Evolutionary conservation across 2,329 filamentous ascomycete genomes (phyloP), one percentile per base, ranked within the genome.

Genomic region (Cordyceps farinosa): DNA sequence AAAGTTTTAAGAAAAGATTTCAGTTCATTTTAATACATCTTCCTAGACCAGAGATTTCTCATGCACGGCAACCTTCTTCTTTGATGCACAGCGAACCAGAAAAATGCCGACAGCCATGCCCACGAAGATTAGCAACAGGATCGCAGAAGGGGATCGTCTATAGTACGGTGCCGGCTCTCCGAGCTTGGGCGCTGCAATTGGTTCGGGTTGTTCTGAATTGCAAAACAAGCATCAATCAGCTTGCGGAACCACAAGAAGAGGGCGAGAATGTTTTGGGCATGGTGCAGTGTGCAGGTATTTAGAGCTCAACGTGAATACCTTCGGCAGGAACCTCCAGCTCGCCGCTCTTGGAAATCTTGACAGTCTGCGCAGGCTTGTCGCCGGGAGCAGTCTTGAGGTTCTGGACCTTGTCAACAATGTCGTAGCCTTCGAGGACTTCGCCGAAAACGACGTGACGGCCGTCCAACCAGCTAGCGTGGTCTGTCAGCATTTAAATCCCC

Each of bases 261-360:
- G 61, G 45, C 51, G 36, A 53, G 38, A 27, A 34, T 27, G 34
- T 52, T 27, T 15, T 48, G 34, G 63, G 65, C 64, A 64, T 62
- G 64, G 54, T 66, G 67, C 61, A 65, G 66, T 45, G 51, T 51
- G 51, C 67, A 66, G 66, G 69, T 74, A 79, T 81, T 85, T 89
- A 95, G 79, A 95, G 90, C 81, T 95, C 91, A 80, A 88, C 85
- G 80, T 92, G 90, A 82, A 92, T 94, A 95, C 91, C 91, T 95
- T 95, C 91, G 82, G 87, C 82, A 76, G 90, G 89, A 69, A 93
- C 88, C 76, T 88, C 84, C 71, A 95, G 81, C 83, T 94, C 90
- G 77, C 91, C 91, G 79, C 89, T 91, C 85, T 92, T 91, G 75
- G 77, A 84, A 73, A 96, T 92, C 82, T 87, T 93, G 78, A 95